Base-by-base conservation (phyloP, 176 grass and related monocot genomes). In the Stipa capillata region DNA sequence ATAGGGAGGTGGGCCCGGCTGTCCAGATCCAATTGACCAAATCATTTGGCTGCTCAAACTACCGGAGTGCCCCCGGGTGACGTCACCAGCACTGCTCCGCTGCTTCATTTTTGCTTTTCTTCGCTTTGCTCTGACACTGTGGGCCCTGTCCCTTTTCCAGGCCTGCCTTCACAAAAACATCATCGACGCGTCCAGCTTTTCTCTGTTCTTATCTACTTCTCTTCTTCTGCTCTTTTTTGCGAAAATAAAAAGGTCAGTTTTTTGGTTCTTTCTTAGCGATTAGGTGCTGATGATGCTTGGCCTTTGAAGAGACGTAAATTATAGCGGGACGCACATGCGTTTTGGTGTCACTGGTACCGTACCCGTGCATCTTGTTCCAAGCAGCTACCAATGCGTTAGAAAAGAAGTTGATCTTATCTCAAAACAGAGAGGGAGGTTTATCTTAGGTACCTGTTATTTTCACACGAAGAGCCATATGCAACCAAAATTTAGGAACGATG, bases 11-110 rank as follows among this genome's bases (percentile, higher is more conserved):
- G 80, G 80, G 81, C 75, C 86, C 81, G 23, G 10, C 18, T 1
- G 86, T 79, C 50, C 86, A 88, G 81, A 88, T 88, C 81, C 68
- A 81, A 88, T 88, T 84, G 75, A 79, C 81, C 86, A 79, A 84
- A 88, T 84, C 81, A 84, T 88, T 84, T 79, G 81, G 4, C 7
- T 0, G 15, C 25, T 1, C 1, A 4, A 74, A 25, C 70, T 56
- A 88, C 58, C 0, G 3, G 15, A 67, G 23, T 12, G 18, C 58
- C 86, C 54, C 18, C 0, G 23, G n/a, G 14, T 88, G 86, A 88
- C 86, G 81, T 88, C 86, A 88, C 59, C 4, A 6, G 12, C 37
- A 18, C 39, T 24, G 65, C 65, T 4, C 28, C n/a, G n/a, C 20
- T 6, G 2, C 8, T 18, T 16, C 20, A 15, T 14, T 14, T 47